Conservation (phyloP, 208 protist species). For the Leishmania tarentolae region DNA sequence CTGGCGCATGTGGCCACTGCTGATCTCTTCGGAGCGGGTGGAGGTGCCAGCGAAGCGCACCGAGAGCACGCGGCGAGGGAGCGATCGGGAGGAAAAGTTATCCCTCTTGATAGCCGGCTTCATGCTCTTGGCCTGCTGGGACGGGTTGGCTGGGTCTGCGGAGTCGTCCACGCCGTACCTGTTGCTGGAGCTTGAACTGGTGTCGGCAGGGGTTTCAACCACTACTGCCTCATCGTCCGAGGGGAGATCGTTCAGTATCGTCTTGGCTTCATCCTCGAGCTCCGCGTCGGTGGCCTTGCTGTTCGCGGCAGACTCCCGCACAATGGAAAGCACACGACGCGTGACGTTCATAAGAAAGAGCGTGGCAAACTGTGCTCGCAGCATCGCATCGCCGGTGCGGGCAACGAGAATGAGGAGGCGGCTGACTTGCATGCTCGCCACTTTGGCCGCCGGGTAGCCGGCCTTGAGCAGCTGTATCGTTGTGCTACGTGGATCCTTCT, state of each 20-base stretch:
- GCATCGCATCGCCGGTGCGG: constrained; percentile 52
- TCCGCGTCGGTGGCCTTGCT: constrained; percentile 43
- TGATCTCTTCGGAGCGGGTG: background rate
- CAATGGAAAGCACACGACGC: constrained; percentile 76
- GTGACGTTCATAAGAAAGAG: constrained; percentile 88
- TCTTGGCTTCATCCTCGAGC: constrained; percentile 53
- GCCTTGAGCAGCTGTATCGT: constrained; percentile 45
- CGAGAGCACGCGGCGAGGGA: constrained; percentile 22
- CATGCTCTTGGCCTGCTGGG: background rate
- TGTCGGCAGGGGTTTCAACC: background rate
- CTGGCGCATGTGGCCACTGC: background rate
- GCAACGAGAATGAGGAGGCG: constrained; percentile 61
- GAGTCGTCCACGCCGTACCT: constrained; percentile 15
- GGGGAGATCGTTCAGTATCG: constrained; percentile 35
- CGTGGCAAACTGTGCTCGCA: constrained; percentile 72
- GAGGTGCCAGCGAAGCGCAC: constrained; percentile 36
- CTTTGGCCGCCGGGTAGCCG: constrained; percentile 49
- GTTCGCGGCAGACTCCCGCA: constrained; percentile 62
- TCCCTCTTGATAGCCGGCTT: constrained; percentile 19
- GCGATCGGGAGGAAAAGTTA: background rate
- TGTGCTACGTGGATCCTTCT: constrained; percentile 37
- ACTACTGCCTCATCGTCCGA: constrained; percentile 17
- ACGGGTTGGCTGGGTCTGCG: background rate
- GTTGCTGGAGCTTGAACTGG: constrained; percentile 6
- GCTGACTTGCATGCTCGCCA: constrained; percentile 56